Conservation (phyloP, 495 filamentous ascomycete species). For the Trichoderma virens region DNA sequence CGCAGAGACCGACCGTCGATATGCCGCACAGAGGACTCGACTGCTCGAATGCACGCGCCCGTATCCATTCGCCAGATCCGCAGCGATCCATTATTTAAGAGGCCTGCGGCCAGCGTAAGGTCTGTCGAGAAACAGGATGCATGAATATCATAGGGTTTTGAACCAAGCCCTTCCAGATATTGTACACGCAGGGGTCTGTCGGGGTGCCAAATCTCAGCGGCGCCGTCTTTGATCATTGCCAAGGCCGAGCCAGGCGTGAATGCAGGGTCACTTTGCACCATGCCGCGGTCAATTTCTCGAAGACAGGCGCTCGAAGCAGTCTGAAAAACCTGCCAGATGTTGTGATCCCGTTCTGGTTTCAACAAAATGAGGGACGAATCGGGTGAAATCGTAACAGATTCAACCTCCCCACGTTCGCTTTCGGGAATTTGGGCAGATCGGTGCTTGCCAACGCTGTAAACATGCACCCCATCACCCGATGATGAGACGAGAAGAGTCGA, state of each 20-base stretch:
- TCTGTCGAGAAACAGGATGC: not conserved
- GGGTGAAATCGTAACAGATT: not conserved
- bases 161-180: not conserved
- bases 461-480: not conserved
- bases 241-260: not conserved
- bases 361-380: not conserved
- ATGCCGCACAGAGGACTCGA: not conserved
- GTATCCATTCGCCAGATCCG: not conserved
- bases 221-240: not conserved
- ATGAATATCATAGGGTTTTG: not conserved
- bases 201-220: not conserved
- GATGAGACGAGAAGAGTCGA: not conserved
- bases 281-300: not conserved
- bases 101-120: not conserved
- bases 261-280: not conserved
- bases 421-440: not conserved
- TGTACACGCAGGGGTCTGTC: not conserved
- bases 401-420: not conserved
- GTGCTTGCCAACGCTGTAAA: not conserved
- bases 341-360: not conserved
- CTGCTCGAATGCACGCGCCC: not conserved
- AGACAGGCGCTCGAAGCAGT: not conserved
- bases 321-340: not conserved
- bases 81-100: not conserved
- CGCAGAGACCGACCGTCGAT: not conserved